Evolutionary conservation across 2,329 filamentous ascomycete genomes (phyloP).

Genomic region (Fusarium lateritium): DNA sequence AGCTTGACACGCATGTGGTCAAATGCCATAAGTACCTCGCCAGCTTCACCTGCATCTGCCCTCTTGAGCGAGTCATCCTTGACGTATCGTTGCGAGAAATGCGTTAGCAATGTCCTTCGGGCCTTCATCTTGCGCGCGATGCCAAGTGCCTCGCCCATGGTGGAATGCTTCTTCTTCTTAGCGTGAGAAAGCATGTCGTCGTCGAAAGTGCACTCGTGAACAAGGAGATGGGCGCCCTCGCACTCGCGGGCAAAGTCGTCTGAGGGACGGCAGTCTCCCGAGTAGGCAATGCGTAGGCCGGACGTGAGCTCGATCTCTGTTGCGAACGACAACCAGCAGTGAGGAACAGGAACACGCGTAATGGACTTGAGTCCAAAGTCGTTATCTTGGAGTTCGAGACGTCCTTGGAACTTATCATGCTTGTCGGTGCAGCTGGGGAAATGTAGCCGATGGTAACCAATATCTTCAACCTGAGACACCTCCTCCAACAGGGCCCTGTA

Average conservation of each 20-base stretch:
- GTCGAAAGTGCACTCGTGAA: slow-evolving; percentile 97
- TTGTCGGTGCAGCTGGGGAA: slow-evolving; percentile 52
- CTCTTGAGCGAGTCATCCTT: slow-evolving; percentile 64
- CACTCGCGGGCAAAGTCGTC: slow-evolving; percentile 79
- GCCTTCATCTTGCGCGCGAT: slow-evolving; percentile 86
- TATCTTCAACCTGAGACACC: slow-evolving; percentile 83
- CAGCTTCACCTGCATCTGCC: slow-evolving; percentile 53
- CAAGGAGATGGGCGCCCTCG: slow-evolving; percentile 81
- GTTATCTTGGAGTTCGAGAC: slow-evolving; percentile 58
- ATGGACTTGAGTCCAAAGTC: slow-evolving; percentile 76
- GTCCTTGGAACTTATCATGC: slow-evolving; percentile 50
- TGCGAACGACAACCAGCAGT: slow-evolving; percentile 85
- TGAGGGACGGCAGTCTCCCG: slow-evolving; percentile 91
- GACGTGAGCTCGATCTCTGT: slow-evolving; percentile 83
- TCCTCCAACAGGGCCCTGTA: slow-evolving; percentile 86
- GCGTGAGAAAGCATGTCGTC: slow-evolving; percentile 86
- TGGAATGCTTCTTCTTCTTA: slow-evolving; percentile 89
- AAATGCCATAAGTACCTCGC: slow-evolving; percentile 77
- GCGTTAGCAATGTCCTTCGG: slow-evolving; percentile 85
- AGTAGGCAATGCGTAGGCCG: slow-evolving; percentile 91
- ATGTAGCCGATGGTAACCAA: slow-evolving; percentile 72
- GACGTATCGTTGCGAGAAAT: slow-evolving; percentile 95
- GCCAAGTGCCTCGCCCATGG: slow-evolving; percentile 85
- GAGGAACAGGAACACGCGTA: slow-evolving; percentile 76
- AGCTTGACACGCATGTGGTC: slow-evolving; percentile 84